These are phyloP conservation scores for Penicillium parvum DNA, from an alignment of 495 filamentous ascomycete genomes.

Conservation along the genomic window DNA sequence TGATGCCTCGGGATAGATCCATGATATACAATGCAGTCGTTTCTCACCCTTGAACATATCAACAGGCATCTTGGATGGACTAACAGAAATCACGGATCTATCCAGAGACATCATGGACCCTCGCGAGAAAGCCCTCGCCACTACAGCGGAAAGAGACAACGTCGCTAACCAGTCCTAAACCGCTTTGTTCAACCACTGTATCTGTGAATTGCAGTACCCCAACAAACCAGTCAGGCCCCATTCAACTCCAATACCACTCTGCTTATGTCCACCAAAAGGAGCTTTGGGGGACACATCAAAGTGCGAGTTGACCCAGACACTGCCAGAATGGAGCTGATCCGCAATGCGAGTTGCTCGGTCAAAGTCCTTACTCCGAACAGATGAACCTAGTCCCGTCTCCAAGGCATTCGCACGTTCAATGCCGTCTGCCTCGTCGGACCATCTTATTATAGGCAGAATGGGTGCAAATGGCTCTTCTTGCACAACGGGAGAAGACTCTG, in stretches of 20 bases:
- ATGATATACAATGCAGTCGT: too few relatives aligned
- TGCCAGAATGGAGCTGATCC: conserved; percentile 47
- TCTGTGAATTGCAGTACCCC: conserved; percentile 54
- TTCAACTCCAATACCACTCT: conserved; percentile 61
- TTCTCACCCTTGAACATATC: too few relatives aligned
- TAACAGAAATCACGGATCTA: too few relatives aligned
- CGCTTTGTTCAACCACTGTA: conserved; percentile 16
- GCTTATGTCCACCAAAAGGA: conserved; percentile 62
- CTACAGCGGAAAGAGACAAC: too few relatives aligned
- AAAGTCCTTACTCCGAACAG: conserved; percentile 49
- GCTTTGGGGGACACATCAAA: conserved; percentile 47
- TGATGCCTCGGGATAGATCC: too few relatives aligned
- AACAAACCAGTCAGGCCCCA: conserved; percentile 55
- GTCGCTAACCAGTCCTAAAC: too few relatives aligned
- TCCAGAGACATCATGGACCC: too few relatives aligned
- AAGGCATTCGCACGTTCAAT: conserved; percentile 51
- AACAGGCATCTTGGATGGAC: too few relatives aligned
- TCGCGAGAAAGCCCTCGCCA: too few relatives aligned
- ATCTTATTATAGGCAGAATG: conserved; percentile 53
- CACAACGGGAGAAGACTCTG: conserved; percentile 47
- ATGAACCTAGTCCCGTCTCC: conserved; percentile 53
- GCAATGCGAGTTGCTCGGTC: conserved; percentile 46
- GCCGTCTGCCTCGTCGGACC: conserved; percentile 55
- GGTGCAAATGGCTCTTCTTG: conserved; percentile 50
- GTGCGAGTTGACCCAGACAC: conserved; percentile 52